Base-by-base conservation (phyloP, 768 basidiomycete genomes). In the Naganishia friedmannii region DNA sequence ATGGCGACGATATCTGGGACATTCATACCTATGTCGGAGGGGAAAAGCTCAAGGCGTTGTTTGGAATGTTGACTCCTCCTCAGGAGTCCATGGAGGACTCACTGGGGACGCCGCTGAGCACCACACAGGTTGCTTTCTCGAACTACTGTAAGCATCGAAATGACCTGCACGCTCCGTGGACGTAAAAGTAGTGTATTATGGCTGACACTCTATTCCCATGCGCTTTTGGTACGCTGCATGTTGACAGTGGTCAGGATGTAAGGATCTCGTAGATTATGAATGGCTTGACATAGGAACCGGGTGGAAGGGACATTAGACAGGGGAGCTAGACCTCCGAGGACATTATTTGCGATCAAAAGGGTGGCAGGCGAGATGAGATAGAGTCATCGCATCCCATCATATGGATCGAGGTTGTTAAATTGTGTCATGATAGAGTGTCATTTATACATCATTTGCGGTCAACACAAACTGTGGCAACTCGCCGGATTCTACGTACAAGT, bases 1-100 rank as follows among this genome's bases (percentile, higher is more conserved):
- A 23, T 46, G 26, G 6, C 19, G 57, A 31, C 10, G 60, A 63
- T 26, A 45, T 63, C 21, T 63, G 60, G 39, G 60, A 63, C 60
- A 46, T 63, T n/a, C 60, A 63, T 63, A 63, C 60, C n/a, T 63
- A 42, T 45, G 39, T 63, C 42, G 32, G 23, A 6, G 39, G 39
- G 7, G 39, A 26, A 12, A 26, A 63, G 17, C 23, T 28, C 23
- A 26, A 63, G 39, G 60, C 23, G 39, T 26, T 63, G 7, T 26
- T 63, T 7, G 60, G 39, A 19, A 45, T 46, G 60, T 42, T 45
- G 39, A 63, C 60, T 12, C 39, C 57, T 8, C 37, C 39, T 23
- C 34, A 32, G 5, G 39, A 42, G 60, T 17, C 19, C 3, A 3
- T n/a, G 60, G 39, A 63, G 26, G 60, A 63, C 5, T 34, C 60